phyloP scores from a whole-genome alignment of 805 yeast genomes.

The Cyberlindnera euphorbiae region DNA sequence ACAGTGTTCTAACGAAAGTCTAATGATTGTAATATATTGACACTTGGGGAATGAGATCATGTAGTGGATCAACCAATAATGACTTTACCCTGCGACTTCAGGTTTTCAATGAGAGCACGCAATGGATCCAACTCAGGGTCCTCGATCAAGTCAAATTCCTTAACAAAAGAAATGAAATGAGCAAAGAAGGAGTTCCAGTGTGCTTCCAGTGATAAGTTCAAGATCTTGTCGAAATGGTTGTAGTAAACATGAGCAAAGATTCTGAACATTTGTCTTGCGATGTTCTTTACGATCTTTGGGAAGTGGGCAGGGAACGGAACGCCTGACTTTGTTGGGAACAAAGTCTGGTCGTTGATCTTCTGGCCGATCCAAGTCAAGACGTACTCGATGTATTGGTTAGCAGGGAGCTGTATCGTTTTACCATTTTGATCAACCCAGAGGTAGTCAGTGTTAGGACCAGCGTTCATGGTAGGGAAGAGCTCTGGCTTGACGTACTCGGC shows the following conservation, averaged over 20 bases:
- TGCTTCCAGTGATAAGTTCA: slow-evolving; percentile 91
- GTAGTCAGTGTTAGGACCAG: slow-evolving; percentile 89
- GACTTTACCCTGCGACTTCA: slow-evolving; percentile 86
- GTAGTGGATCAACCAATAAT: slow-evolving; percentile 21
- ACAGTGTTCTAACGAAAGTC: too few species aligned
- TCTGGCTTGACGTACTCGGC: slow-evolving; percentile 90
- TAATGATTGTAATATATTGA: too few species aligned
- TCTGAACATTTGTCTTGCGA: slow-evolving; percentile 87
- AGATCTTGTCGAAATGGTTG: slow-evolving; percentile 88
- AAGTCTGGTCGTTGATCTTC: slow-evolving; percentile 81
- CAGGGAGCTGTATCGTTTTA: slow-evolving; percentile 83
- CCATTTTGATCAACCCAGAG: slow-evolving; percentile 83
- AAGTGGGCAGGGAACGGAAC: slow-evolving; percentile 86
- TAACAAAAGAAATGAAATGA: slow-evolving; percentile 82
- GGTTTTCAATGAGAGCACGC: slow-evolving; percentile 64
- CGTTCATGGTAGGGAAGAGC: slow-evolving; percentile 89
- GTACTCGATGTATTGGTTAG: slow-evolving; percentile 86
- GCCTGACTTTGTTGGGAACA: slow-evolving; percentile 90
- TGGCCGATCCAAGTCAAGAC: slow-evolving; percentile 87
- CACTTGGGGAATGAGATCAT: too few species aligned
- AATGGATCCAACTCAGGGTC: slow-evolving; percentile 76
- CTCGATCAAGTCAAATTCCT: slow-evolving; percentile 80
- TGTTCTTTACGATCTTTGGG: slow-evolving; percentile 76
- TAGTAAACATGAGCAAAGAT: slow-evolving; percentile 93
- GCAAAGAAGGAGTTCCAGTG: slow-evolving; percentile 98